These are phyloP conservation scores for Fagopyrum homotropicum DNA, from an alignment of 148 eudicot species.

Conservation along the genomic window DNA sequence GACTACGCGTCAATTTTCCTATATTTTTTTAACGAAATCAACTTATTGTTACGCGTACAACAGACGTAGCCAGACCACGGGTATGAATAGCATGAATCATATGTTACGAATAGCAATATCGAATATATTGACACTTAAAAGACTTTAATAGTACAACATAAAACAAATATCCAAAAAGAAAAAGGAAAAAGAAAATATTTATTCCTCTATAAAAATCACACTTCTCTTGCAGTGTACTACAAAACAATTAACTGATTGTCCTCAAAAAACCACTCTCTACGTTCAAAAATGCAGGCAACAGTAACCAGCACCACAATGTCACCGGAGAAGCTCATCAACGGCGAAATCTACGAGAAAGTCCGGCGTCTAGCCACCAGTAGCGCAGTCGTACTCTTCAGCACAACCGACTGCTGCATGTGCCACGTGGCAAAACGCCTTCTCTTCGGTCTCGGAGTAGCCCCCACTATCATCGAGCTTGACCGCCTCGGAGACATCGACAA, in stretches of 20 bases:
- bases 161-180: background rate
- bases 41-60: no score
- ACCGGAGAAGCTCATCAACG: background rate
- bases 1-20: no score
- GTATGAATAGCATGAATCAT: no score
- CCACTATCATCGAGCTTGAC: conserved; percentile 50
- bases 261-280: background rate
- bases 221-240: background rate
- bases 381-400: conserved; percentile 61
- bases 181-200: background rate
- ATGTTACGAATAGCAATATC: background rate
- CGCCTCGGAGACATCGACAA: conserved; percentile 8
- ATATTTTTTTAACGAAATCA: no score
- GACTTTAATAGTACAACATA: background rate
- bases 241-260: background rate
- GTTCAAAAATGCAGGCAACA: background rate
- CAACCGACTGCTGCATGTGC: conserved; percentile 65
- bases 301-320: background rate
- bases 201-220: background rate
- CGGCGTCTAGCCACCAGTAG: conserved; percentile 31
- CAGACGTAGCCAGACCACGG: no score
- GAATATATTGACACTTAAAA: background rate
- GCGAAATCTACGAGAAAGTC: conserved; percentile 26
- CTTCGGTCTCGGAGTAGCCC: conserved; percentile 61
- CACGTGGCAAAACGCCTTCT: conserved; percentile 70